Base-by-base conservation (phyloP, 1,139 yeast species). In the Geotrichum siamense region DNA sequence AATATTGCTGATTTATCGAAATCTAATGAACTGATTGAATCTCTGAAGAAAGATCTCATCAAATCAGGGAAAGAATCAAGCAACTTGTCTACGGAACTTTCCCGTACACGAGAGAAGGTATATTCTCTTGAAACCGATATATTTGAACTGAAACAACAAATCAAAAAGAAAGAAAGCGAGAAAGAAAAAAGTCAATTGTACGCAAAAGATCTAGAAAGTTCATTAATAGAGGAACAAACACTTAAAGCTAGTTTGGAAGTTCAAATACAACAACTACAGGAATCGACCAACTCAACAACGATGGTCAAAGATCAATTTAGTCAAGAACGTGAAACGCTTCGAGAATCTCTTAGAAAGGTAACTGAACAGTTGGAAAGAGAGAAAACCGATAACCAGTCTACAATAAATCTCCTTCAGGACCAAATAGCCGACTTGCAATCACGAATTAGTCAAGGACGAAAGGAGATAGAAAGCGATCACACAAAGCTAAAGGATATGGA, bases 31-130 rank as follows among this genome's bases (percentile, higher is more conserved):
- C 17, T 35, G 17, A 23, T 38, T 17, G 41, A 38, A 27, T 59
- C 68, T 1, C 59, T 83, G 42, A 74, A 72, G 41, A 69, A 68
- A 25, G 85, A 82, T 55, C 68, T 76, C 23, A 62, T 65, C 2
- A 74, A 71, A 39, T 63, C 83, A 48, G 82, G 81, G 52, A 67
- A 67, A 31, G 94, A 84, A 58, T 77, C 85, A 56, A 87, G 81
- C 50, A 65, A 75, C 39, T 61, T 82, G 36, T 73, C 79, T 19
- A 65, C 60, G 35, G 75, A 78, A 28, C 64, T 78, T 40, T 64
- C 73, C 2, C 54, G 57, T 9, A 52, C 74, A 21, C 68, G 81
- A 44, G 63, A 70, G 22, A 76, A 74, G 48, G 59, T 56, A 32
- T 76, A 74, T 42, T 50, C 61, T 2, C 67, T 68, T 28, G 68